A percentile compares a stretch with the other conserved stretches of the same genome.
These are phyloP conservation scores for Wickerhamomyces rabaulensis DNA, from an alignment of 805 yeast species.

Conservation along the genomic window DNA sequence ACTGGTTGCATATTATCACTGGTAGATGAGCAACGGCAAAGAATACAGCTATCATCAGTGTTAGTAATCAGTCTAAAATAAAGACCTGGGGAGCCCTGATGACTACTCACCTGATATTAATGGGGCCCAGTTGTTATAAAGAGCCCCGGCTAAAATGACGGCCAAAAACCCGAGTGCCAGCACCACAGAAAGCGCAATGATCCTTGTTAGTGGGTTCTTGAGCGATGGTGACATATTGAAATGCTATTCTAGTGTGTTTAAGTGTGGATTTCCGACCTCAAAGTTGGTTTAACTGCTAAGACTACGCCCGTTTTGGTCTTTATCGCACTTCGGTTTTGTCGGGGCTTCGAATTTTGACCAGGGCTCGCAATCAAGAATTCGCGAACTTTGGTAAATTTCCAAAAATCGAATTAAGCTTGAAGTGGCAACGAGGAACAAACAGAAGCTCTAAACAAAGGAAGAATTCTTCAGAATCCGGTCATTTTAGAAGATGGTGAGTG, in stretches of 20 bases:
- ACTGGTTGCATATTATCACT: slow-evolving; percentile 42
- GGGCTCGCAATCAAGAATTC: background rate
- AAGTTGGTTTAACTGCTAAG: background rate
- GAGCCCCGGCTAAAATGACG: slow-evolving; percentile 68
- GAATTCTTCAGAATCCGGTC: background rate
- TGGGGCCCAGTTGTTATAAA: slow-evolving; percentile 78
- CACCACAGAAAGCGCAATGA: slow-evolving; percentile 68
- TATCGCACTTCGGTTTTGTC: background rate
- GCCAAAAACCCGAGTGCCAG: slow-evolving; percentile 74
- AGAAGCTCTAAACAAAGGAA: background rate
- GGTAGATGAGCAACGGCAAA: slow-evolving; percentile 56
- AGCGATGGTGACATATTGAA: background rate
- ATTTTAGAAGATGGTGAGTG: background rate
- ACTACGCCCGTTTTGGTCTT: background rate
- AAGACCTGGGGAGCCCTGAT: background rate
- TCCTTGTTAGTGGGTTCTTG: slow-evolving; percentile 59
- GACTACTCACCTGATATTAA: slow-evolving; percentile 43
- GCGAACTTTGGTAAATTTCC: background rate
- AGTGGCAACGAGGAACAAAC: background rate
- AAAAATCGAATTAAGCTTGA: background rate
- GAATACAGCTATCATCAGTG: slow-evolving; percentile 31
- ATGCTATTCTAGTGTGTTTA: background rate
- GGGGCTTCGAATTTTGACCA: background rate
- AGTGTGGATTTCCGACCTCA: background rate
- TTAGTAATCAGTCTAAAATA: background rate